Evolutionary conservation across 225 moss, liverwort and hornwort genomes (phyloP), one percentile per base, ranked within the genome.

Genomic region (Ulota crispa): DNA sequence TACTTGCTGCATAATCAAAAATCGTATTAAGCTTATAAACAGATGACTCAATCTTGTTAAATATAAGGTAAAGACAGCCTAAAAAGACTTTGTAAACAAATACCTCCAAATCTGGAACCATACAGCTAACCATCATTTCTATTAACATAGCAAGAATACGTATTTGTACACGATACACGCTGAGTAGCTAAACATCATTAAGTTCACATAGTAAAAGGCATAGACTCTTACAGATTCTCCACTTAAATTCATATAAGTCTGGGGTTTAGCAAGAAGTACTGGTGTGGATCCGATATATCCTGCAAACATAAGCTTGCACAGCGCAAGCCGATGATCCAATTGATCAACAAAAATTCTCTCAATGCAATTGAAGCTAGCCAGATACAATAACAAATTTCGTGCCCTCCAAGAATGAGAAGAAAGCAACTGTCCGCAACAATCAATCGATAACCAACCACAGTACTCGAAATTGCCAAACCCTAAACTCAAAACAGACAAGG

Each of bases 231-330:
- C 99, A 53, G 99, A 88, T 91, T 96, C 96, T 83, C 99, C 99
- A 77, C 96, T 96, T 87, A 99, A 92, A 77, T 99, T 99, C 96
- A 99, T 93, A 76, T 90, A 99, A 28, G 99, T 99, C 82, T 99
- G 99, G 47, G 99, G 99, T 64, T 99, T 99, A 19, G 99, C 99
- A 82, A 99, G 94, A 67, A 99, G 93, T 32, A 99, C 96, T 43
- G 99, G 93, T 32, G 94, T 87, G 81, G 87, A 92, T 80, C 93
- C 94, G 77, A 99, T 92, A 80, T 93, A 89, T 62, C 99, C 94
- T 96, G 94, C 88, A 92, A 79, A 88, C 62, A 87, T 70, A 82
- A 88, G 86, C 92, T 92, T 92, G 91, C 89, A 83, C 86, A 91
- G 80, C 85, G 78, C 86, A 83, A 83, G 78, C 72, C 81, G 54